These are phyloP conservation scores for Triticum monococcum DNA, from an alignment of 176 grass and related monocot species.

Conservation along the genomic window DNA sequence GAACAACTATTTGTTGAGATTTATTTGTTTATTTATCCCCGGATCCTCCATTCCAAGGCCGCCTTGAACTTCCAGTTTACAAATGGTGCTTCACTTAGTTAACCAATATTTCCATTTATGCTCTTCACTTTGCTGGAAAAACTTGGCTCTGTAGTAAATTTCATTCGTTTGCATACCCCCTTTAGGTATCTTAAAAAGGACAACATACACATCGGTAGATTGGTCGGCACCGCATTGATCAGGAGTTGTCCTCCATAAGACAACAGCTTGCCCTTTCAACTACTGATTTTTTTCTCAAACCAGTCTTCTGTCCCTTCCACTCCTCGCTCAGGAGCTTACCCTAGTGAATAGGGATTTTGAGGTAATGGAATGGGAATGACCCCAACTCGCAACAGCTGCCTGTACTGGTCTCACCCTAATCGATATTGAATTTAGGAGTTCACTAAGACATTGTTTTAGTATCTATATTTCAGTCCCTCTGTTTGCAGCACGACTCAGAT, in stretches of 20 bases:
- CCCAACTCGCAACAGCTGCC: not conserved
- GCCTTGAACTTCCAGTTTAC: not conserved
- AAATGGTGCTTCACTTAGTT: not conserved
- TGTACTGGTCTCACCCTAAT: not conserved
- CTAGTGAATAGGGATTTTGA: not conserved
- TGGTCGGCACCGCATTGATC: not conserved
- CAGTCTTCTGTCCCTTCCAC: not conserved
- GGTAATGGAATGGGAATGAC: not conserved
- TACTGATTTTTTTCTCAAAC: not conserved
- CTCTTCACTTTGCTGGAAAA: not conserved
- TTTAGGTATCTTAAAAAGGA: not conserved
- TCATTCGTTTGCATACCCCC: not conserved
- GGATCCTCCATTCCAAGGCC: not conserved
- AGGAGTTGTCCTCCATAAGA: not conserved
- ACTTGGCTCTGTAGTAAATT: not conserved
- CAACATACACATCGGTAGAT: not conserved
- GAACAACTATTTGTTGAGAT: not conserved
- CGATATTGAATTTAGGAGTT: not conserved
- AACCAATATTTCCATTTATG: not conserved
- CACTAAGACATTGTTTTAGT: not conserved
- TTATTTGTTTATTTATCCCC: not conserved
- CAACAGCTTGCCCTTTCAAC: not conserved
- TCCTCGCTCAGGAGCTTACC: too few relatives aligned
- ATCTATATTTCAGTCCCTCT: not conserved
- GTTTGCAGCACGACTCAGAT: not conserved